Conservation (phyloP, 768 basidiomycete species). For the Candolleomyces efflorescens region DNA sequence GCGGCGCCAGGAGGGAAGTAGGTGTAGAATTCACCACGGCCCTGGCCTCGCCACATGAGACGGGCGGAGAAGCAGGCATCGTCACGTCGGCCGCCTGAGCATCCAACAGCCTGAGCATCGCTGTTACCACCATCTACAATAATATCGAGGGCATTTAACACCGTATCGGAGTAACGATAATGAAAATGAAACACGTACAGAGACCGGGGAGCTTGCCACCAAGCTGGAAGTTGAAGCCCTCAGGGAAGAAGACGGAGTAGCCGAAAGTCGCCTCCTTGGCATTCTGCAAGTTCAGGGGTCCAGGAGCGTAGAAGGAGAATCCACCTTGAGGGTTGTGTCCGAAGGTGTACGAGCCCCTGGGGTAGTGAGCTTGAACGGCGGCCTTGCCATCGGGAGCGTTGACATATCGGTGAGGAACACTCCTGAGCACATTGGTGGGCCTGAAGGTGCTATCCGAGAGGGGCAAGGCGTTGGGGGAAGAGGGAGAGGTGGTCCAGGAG, state of each 20-base stretch:
- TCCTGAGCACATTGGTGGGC: constrained; percentile 32
- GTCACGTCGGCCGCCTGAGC: constrained; percentile 62
- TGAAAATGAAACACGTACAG: constrained; percentile 36
- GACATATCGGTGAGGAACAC: constrained; percentile 38
- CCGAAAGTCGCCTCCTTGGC: constrained; percentile 67
- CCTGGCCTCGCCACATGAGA: constrained; percentile 64
- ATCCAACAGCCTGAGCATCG: constrained; percentile 41
- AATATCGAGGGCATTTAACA: constrained; percentile 7
- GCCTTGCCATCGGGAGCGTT: constrained; percentile 46
- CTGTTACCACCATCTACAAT: constrained; percentile 51
- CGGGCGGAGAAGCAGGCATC: constrained; percentile 58
- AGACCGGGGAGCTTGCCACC: constrained; percentile 75
- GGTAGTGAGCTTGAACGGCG: constrained; percentile 50
- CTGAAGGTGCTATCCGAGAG: constrained; percentile 44
- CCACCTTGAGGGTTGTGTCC: constrained; percentile 47
- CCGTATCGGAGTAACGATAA: background rate
- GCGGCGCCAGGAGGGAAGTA: constrained; percentile 53
- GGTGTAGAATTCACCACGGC: constrained; percentile 64
- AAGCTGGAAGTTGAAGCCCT: constrained; percentile 59
- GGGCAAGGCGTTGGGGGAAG: constrained; percentile 27
- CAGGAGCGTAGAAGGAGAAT: constrained; percentile 69
- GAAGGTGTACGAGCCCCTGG: constrained; percentile 55
- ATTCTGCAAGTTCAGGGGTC: constrained; percentile 51
- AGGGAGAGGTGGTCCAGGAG: constrained; percentile 46
- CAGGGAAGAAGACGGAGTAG: constrained; percentile 57